Base-by-base conservation (phyloP, 2,329 filamentous ascomycete species). In the Aspergillus aculeatinus region DNA sequence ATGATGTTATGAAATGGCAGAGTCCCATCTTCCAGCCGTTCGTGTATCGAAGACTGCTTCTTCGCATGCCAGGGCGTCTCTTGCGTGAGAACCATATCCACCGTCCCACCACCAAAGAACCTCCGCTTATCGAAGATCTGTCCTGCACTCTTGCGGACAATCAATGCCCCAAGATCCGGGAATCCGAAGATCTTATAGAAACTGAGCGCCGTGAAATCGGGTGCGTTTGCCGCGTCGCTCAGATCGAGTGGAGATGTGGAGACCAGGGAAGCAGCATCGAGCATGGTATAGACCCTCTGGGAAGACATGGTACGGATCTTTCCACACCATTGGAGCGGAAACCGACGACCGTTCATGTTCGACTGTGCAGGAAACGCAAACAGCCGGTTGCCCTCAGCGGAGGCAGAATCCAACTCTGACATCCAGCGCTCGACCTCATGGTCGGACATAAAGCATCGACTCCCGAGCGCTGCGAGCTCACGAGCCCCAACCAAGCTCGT, bases 121-220 rank as follows among this genome's bases (percentile, higher is more conserved):
- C 80, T 87, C 61, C 92, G 85, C 48, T 81, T 80, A 33, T 84
- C 79, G 51, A 96, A 87, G 3, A 89, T 72, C 44, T 82, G 74
- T 6, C 85, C 86, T 12, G 90, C 85, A 33, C 85, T 82, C 67
- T 91, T 92, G 48, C 89, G 87, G 12, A 98, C 87, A 31, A 98
- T 87, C 60, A 99, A 77, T 1, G 88, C 92, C 1, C 94, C 94
- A 2, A 98, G 80, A 72, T 98, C 91, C 0, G 94, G 94, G 65
- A 97, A 97, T 1, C 95, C 94, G 74, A 98, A 98, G n/a, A 97
- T 93, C 74, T 98, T 99, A 79, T 97, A 96, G 64, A 98, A 87
- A 74, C 93, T 97, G 48, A 98, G 70, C 0, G 91, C 89, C 0
- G 86, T 89, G 66, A 98, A 98, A 73, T 98, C 94, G 1, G 94